Base-by-base conservation (phyloP, 2,329 filamentous ascomycete genomes). In the Colletotrichum trifolii region DNA sequence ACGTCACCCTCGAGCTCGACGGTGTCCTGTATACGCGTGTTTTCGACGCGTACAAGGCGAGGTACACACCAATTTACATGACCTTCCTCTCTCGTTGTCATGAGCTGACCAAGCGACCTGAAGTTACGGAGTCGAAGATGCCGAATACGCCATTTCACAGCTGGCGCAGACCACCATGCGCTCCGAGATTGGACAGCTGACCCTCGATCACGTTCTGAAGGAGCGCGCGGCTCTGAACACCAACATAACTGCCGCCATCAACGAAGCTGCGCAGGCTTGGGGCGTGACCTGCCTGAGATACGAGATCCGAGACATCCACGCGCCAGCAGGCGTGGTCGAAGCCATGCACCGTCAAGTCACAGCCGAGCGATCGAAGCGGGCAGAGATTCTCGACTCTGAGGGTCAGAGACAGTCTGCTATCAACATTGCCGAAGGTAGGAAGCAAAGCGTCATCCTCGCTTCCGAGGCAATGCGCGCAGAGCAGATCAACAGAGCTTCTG, bases 271-370 rank as follows among this genome's bases (percentile, higher is more conserved):
- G 5, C 91, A 96, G 73, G 95, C 95, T 58, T 99, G 96, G 96
- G 96, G 96, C 65, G 93, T 99, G 17, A 93, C 93, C 39, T 99
- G 96, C 76, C 85, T 99, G 67, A 91, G 96, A 64, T 99, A 99
- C 83, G 96, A 99, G 80, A 99, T 99, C 76, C 87, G 96, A 71
- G 96, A 99, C 78, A 99, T 99, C 73, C 96, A 99, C 80, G 96
- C 96, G 0, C 96, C 96, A 2, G 92, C 90, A 38, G 91, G 91
- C 54, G 96, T 99, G 11, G 95, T 98, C 66, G 93, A 94, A 73
- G 96, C 96, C 73, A 99, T 99, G 96, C 96, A 99, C 82, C 88
- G 96, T 69, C 95, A 98, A 78, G 96, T 99, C 54, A 98, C 96
- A 0, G 96, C 96, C 15, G 96, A 99, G 82, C 91, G 96, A 46